Percentiles rank a stretch among this genome's conserved stretches.
Conservation (phyloP, 2,329 filamentous ascomycete genomes). For the Colletotrichum cereale region DNA sequence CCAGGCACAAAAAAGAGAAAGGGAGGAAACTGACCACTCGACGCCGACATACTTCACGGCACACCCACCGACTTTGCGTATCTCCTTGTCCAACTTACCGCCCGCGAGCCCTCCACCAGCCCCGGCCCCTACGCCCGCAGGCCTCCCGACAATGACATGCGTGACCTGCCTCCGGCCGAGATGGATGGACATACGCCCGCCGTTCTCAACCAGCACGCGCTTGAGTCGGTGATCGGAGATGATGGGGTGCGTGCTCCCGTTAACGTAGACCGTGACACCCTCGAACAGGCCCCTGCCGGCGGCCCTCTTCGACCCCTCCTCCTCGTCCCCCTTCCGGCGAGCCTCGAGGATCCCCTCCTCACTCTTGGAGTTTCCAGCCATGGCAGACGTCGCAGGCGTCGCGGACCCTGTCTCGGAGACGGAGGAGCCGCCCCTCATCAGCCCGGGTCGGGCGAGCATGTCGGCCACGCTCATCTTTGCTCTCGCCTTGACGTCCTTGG, state of each 20-base stretch:
- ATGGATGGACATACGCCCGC: conserved; percentile 77
- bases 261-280: conserved; percentile 83
- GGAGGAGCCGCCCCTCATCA: conserved; percentile 50
- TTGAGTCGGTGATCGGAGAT: conserved; percentile 91
- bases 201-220: conserved; percentile 79
- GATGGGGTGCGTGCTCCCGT: conserved; percentile 84
- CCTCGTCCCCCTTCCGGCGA: conserved; percentile 63
- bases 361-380: conserved; percentile 14
- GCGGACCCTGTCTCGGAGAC: conserved; percentile 22
- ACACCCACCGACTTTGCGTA: conserved; percentile 73
- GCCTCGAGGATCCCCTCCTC: conserved; percentile 46
- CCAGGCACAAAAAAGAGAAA: conserved; percentile 28
- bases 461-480: conserved; percentile 62
- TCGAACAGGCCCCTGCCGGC: conserved; percentile 69
- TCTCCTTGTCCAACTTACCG: conserved; percentile 85
- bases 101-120: conserved; percentile 82
- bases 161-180: conserved; percentile 82
- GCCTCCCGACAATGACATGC: conserved; percentile 83
- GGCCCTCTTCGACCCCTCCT: conserved; percentile 53
- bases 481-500: conserved; percentile 56
- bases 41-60: conserved; percentile 83
- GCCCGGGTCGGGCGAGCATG: conserved; percentile 64
- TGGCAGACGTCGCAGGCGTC: conserved; percentile 3
- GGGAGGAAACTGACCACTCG: conserved; percentile 73
- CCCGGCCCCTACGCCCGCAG: conserved; percentile 61